Evolutionary conservation across 352 stramenopile species (phyloP).

Genomic region (Albugo candida): DNA sequence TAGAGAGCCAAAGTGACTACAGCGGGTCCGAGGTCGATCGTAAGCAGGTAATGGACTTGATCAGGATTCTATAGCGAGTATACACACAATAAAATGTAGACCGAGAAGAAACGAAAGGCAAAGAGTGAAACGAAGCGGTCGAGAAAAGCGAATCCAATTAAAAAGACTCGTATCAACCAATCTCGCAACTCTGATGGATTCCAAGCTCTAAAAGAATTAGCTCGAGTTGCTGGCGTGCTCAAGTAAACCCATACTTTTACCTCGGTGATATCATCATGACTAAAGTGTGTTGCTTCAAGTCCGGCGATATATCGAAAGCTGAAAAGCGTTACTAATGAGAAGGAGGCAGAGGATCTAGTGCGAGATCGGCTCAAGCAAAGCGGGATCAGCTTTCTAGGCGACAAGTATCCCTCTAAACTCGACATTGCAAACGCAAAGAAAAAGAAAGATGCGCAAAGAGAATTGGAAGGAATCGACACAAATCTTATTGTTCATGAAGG

Average conservation of each 20-base stretch:
- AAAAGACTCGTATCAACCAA: too few relatives aligned
- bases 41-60: constrained; percentile 11
- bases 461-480: constrained; percentile 69
- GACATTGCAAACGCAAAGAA: constrained; percentile 49
- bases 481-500: constrained; percentile 20
- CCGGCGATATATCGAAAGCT: constrained; percentile 37
- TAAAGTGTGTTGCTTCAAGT: constrained; percentile 12
- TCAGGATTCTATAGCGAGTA: constrained; percentile 1
- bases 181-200: constrained; percentile 20
- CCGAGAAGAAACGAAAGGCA: not conserved
- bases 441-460: constrained; percentile 42
- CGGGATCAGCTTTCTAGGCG: constrained; percentile 26
- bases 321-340: constrained; percentile 17
- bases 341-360: constrained; percentile 36
- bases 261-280: not conserved
- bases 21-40: constrained; percentile 7
- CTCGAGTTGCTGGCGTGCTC: constrained; percentile 35
- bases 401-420: constrained; percentile 29
- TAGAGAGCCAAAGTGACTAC: constrained; percentile 4
- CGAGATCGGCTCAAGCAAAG: constrained; percentile 25
- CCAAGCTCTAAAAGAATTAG: constrained; percentile 42
- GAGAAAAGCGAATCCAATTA: constrained; percentile 9
- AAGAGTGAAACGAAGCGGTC: not conserved
- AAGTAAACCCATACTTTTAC: constrained; percentile 19
- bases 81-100: not conserved